Percentiles rank a stretch among this genome's conserved stretches.
Evolutionary conservation across 2,329 filamentous ascomycete genomes (phyloP).

Genomic region (Hypoxylon sp.): DNA sequence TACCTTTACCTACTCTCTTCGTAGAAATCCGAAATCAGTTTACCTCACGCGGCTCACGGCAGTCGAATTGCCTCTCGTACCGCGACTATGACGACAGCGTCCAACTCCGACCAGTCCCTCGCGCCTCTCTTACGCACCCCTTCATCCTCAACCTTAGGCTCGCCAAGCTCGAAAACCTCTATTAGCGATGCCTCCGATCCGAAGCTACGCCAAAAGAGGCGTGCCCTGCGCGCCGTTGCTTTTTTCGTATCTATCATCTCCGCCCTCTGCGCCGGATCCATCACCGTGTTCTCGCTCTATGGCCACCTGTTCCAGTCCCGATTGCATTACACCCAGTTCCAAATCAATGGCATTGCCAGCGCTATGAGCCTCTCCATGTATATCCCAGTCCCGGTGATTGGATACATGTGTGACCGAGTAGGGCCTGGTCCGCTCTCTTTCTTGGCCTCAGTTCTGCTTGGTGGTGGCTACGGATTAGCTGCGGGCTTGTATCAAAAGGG

Average conservation of each 20-base stretch:
- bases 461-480: conserved; percentile 84
- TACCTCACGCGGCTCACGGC: conserved; percentile 8
- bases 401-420: conserved; percentile 90
- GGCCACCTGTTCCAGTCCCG: conserved; percentile 89
- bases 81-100: conserved; percentile 43
- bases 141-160: conserved; percentile 50
- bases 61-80: conserved; percentile 21
- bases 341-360: conserved; percentile 90
- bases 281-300: conserved; percentile 94
- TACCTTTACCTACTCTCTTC: no score
- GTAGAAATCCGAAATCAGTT: neutral
- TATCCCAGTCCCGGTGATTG: conserved; percentile 88
- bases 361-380: conserved; percentile 91
- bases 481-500: conserved; percentile 77
- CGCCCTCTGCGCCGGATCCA: conserved; percentile 86
- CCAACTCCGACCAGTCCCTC: conserved; percentile 41
- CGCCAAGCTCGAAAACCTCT: conserved; percentile 49
- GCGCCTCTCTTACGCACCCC: conserved; percentile 49
- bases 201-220: conserved; percentile 46
- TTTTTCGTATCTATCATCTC: conserved; percentile 68
- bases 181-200: conserved; percentile 47
- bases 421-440: conserved; percentile 84
- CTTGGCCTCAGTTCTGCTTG: conserved; percentile 79
- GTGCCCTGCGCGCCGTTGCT: conserved; percentile 59
- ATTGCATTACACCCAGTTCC: conserved; percentile 88